phyloP scores from a whole-genome alignment of 345 rosid genomes.

The Ceriops tagal region DNA sequence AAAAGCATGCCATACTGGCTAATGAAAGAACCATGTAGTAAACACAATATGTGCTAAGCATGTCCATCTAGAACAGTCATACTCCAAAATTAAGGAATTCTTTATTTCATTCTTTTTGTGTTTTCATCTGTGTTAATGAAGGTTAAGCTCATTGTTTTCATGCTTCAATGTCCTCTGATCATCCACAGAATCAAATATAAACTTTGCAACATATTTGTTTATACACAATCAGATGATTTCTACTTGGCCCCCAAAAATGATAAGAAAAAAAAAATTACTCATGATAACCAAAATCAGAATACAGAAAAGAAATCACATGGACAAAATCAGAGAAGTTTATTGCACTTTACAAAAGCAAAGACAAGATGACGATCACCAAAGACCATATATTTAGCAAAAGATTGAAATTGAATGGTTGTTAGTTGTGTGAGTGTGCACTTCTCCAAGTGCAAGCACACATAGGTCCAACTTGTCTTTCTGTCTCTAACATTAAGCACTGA shows the following conservation, averaged over 20 bases:
- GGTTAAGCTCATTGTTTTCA: neutral
- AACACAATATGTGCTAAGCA: no score
- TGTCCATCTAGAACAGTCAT: no score
- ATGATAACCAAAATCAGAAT: constrained; percentile 1
- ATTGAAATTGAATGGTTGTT: no score
- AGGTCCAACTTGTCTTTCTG: no score
- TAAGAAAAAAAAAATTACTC: neutral
- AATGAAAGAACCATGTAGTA: no score
- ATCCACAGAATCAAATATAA: neutral
- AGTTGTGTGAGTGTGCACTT: neutral
- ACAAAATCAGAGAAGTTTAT: neutral
- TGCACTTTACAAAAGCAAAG: neutral
- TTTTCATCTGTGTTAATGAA: no score
- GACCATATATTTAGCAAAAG: neutral
- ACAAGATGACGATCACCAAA: neutral
- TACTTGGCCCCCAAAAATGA: neutral
- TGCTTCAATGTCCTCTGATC: neutral
- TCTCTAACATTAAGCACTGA: no score
- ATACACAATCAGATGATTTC: neutral
- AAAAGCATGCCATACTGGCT: no score
- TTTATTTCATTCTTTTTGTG: no score
- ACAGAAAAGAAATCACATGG: neutral
- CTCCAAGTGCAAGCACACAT: neutral
- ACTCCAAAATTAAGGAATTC: no score
- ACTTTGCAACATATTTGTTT: neutral